Evolutionary conservation across 2,329 filamentous ascomycete species (phyloP).

Genomic region (Verticillium tricorpus): DNA sequence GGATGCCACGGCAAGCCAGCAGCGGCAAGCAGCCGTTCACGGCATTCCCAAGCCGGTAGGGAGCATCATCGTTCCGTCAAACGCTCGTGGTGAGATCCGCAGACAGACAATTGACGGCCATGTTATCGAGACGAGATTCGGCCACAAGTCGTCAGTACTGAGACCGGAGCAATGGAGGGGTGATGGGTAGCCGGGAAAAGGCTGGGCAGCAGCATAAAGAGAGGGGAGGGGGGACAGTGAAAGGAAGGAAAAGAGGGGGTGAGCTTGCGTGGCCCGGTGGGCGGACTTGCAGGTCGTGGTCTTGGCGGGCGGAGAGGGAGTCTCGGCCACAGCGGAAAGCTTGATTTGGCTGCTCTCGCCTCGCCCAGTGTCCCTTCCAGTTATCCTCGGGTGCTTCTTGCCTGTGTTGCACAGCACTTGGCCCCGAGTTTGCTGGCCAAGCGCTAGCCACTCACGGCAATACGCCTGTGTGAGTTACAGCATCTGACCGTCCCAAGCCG

Average conservation of each 20-base stretch:
- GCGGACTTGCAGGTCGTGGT: conserved; percentile 1
- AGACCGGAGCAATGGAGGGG: not conserved
- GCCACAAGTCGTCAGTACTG: no score
- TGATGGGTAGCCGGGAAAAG: not conserved
- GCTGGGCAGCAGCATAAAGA: not conserved
- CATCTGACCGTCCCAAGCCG: no score
- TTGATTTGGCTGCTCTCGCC: conserved; percentile 8
- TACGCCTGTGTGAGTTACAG: no score
- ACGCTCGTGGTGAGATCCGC: not conserved
- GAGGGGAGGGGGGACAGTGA: not conserved
- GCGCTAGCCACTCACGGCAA: no score
- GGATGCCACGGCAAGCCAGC: no score
- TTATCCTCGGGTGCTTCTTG: not conserved
- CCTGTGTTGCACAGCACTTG: not conserved
- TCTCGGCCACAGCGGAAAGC: conserved; percentile 14
- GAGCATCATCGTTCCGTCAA: not conserved
- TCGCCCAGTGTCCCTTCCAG: not conserved
- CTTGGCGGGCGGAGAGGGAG: conserved; percentile 9
- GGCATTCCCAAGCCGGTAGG: not conserved
- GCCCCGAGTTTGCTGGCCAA: no score
- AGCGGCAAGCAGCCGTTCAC: not conserved
- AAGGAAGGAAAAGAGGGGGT: not conserved
- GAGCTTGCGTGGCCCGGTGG: conserved; percentile 5
- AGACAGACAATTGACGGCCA: not conserved
- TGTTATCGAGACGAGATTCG: not conserved